Evolutionary conservation across 805 yeast genomes (phyloP), one percentile per base, ranked within the genome.

Genomic region (Spencermartinsiella europaea): DNA sequence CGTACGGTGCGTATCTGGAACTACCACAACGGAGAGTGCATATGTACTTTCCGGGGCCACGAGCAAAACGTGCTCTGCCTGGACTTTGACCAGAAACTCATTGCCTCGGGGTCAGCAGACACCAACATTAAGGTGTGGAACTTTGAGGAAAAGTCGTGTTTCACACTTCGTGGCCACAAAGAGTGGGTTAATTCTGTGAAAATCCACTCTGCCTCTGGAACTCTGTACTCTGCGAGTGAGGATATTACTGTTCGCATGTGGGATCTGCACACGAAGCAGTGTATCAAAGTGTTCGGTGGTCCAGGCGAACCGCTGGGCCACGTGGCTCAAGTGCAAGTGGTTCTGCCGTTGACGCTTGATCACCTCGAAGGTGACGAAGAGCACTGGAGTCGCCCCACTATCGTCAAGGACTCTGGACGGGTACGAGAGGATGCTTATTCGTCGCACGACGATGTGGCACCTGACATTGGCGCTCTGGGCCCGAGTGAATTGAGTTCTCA

Each of bases 1-100:
- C 77, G 83, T 40, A 88, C 96, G 0, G 88, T 93, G 51, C 83
- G 90, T 57, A 95, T 93, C 34, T 93, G 99, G 99, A 89, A 91
- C 68, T 88, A 88, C 66, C 83, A 84, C 53, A 88, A 95, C 0
- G 99, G 99, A 33, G 85, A 85, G 63, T 91, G 97, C 61, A 81
- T 93, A 19, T 85, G 96, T 5, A 90, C 98, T 0, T 89, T 93
- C 66, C 73, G 91, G 35, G 98, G 98, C 2, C 98, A 93, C 67
- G 82, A 81, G 42, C 93, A 85, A 59, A 81, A 87, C 42, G 95
- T 93, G 3, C 72, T 85, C 36, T 79, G 86, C 53, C 88, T 93
- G 44, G 97, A 91, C 64, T 85, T 88, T 55, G 79, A 78, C 53
- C 75, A 78, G 52, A 87, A 86, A 58, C 73, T 87, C 25, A 89